Percentiles rank a stretch among this genome's conserved stretches.
phyloP scores from a whole-genome alignment of 2,329 filamentous ascomycete species.

The Colletotrichum salicis region DNA sequence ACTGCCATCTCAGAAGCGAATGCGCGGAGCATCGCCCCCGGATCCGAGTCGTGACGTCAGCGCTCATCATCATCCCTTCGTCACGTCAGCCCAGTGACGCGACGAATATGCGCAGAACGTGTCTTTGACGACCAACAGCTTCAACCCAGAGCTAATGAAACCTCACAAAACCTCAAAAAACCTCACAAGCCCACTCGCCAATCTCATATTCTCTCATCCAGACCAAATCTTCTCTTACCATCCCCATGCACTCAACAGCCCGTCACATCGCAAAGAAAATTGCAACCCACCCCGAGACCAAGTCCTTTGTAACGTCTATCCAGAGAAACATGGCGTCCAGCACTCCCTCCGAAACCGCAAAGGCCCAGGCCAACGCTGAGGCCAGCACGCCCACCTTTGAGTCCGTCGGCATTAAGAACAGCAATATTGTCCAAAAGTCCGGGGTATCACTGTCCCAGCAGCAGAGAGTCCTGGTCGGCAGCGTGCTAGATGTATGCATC shows the following conservation, averaged over 20 bases:
- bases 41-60: slow-evolving; percentile 34
- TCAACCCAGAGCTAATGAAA: not conserved
- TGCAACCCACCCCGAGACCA: slow-evolving; percentile 28
- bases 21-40: not conserved
- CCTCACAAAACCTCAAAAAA: not conserved
- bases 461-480: slow-evolving; percentile 66
- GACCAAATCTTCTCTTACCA: not conserved
- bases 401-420: slow-evolving; percentile 59
- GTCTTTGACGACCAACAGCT: not conserved
- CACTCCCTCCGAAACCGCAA: slow-evolving; percentile 42
- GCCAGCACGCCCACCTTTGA: slow-evolving; percentile 38
- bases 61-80: slow-evolving; percentile 20
- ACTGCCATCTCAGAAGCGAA: not conserved
- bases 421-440: slow-evolving; percentile 60
- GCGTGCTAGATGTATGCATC: slow-evolving; percentile 63
- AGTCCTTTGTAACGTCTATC: slow-evolving; percentile 22
- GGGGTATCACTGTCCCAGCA: slow-evolving; percentile 60
- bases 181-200: not conserved
- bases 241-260: slow-evolving; percentile 24
- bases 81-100: slow-evolving; percentile 25
- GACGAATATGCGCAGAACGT: slow-evolving; percentile 17
- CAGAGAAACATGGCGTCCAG: slow-evolving; percentile 43
- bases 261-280: slow-evolving; percentile 30
- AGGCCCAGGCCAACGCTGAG: slow-evolving; percentile 37
- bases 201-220: no score